Base-by-base conservation (phyloP, 805 yeast species). In the Yarrowia bubula region DNA sequence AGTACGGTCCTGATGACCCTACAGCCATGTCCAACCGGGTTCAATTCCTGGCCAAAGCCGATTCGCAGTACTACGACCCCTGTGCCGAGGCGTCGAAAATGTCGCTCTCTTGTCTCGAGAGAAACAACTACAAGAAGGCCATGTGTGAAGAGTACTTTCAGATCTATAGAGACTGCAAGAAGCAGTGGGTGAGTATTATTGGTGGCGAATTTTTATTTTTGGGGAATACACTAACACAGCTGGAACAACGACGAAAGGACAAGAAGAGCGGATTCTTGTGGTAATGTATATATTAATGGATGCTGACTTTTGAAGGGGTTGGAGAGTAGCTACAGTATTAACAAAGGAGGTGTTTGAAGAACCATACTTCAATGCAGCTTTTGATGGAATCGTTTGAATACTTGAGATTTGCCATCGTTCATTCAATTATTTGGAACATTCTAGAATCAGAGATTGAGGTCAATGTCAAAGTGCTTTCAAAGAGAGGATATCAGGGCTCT, bases 161-260 rank as follows among this genome's bases (percentile, higher is more conserved):
- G 71, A 97, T 98, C 0, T 93, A 93, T 74, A 81, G 93, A 67
- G 99, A 93, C 72, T 93, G 99, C 77, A 88, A 89, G 73, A 86
- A 86, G 71, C 89, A 82, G 67, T 89, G 92, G 92, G 75, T 65
- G 33, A 53, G 60, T 53, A 39, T 6, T 7, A 46, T 15, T 8
- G 18, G 31, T 37, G 32, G 43, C 35, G 37, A 38, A 37, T 8
- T n/a, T 6, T 6, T 7, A 6, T 46, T 22, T 11, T 22, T 8
- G 31, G 38, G 15, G 15, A 9, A n/a, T 6, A 4, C 14, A 31
- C 60, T 53, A 53, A 53, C 60, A 5, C 60, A 53, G 61, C 37
- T 55, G 11, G 61, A 31, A 15, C 61, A 55, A 31, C 37, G 61
- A 55, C 35, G 47, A 32, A 55, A 55, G 61, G 66, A 64, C 42